A percentile compares a stretch with the other conserved stretches of the same genome.
Evolutionary conservation across 495 filamentous ascomycete genomes (phyloP).

Genomic region (Xylaria nigripes): DNA sequence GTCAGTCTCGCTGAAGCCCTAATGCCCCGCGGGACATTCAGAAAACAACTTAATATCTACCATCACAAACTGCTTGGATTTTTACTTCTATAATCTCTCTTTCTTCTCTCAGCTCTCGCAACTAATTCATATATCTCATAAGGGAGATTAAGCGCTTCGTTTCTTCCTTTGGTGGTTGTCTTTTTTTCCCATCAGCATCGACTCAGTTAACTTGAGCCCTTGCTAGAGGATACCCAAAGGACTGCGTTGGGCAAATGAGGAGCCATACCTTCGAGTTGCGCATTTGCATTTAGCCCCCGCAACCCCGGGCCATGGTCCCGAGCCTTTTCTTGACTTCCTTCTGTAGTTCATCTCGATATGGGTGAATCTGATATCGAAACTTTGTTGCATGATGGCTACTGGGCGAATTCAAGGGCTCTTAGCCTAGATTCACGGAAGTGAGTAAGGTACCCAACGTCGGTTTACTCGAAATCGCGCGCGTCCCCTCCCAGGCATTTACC

Average conservation of each 20-base stretch:
- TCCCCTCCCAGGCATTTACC: not conserved
- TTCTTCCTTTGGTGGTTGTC: not conserved
- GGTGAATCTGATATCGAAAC: conserved; percentile 30
- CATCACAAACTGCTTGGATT: not conserved
- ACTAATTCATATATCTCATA: not conserved
- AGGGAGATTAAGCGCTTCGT: not conserved
- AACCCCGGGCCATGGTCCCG: conserved; percentile 4
- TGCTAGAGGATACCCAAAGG: not conserved
- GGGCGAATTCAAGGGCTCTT: conserved; percentile 34
- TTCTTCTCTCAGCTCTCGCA: not conserved
- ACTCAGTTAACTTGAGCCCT: not conserved
- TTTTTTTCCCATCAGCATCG: not conserved
- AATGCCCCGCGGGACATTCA: not conserved
- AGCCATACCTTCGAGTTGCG: not conserved
- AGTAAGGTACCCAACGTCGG: conserved; percentile 13
- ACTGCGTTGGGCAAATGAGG: conserved; percentile 5
- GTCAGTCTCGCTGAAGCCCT: conserved; percentile 1
- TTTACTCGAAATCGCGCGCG: not conserved
- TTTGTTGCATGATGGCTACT: conserved; percentile 35
- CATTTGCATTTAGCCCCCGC: not conserved
- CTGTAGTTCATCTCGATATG: conserved; percentile 21
- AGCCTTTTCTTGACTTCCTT: conserved; percentile 13
- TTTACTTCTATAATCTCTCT: not conserved
- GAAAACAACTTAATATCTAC: not conserved
- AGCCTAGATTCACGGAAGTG: conserved; percentile 32